phyloP scores from a whole-genome alignment of 805 yeast genomes.

The Candida saitoana region DNA sequence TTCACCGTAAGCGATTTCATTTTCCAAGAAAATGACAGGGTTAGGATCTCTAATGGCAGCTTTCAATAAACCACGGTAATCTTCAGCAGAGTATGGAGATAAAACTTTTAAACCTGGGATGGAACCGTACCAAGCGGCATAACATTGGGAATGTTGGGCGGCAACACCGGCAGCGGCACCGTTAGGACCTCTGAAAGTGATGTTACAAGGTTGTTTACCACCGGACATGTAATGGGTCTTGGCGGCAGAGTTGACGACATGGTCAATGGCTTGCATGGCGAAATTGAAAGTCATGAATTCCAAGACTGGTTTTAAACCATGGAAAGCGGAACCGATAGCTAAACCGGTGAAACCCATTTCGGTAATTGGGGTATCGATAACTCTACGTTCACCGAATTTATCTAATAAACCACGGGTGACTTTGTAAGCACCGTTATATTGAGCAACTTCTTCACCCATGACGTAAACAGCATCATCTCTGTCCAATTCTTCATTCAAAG shows the following conservation, averaged over 20 bases:
- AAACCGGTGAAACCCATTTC: constrained; percentile 98
- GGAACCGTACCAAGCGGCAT: constrained; percentile 95
- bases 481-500: constrained; percentile 96
- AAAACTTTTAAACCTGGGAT: constrained; percentile 97
- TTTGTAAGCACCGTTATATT: constrained; percentile 98
- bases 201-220: constrained; percentile 95
- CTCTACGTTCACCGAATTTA: constrained; percentile 90
- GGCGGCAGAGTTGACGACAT: constrained; percentile 96
- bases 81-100: constrained; percentile 94
- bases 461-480: constrained; percentile 89
- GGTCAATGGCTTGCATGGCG: constrained; percentile 99
- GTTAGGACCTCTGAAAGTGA: constrained; percentile 98
- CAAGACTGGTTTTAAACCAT: constrained; percentile 92
- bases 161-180: constrained; percentile 99
- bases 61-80: constrained; percentile 90
- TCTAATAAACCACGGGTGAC: constrained; percentile 93
- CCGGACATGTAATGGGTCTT: constrained; percentile 99
- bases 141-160: constrained; percentile 99
- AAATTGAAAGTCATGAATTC: constrained; percentile 99
- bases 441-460: constrained; percentile 99
- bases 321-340: constrained; percentile 93
- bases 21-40: constrained; percentile 93
- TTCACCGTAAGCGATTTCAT: constrained; percentile 93
- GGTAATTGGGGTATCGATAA: constrained; percentile 95
- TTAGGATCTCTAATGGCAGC: constrained; percentile 98